A percentile compares a stretch with the other conserved stretches of the same genome.
Evolutionary conservation across 176 grass and related monocot genomes (phyloP).

Genomic region (Oryza glaberrima): DNA sequence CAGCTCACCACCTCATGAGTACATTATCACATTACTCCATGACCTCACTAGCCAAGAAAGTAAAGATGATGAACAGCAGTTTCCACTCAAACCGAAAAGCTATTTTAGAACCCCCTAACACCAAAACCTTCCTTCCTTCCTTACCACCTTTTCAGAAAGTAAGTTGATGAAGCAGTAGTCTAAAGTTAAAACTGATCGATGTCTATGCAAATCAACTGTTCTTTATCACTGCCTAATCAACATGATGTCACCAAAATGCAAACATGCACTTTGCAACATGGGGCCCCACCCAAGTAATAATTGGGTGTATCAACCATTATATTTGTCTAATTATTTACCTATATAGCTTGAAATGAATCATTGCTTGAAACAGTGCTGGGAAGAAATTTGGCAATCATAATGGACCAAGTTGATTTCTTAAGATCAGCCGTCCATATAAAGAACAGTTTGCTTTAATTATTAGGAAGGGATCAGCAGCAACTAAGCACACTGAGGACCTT

Average conservation of each 20-base stretch:
- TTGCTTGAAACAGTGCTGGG: background rate
- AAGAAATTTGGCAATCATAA: background rate
- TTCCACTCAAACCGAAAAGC: conserved; percentile 11
- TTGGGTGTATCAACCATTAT: background rate
- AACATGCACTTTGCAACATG: background rate
- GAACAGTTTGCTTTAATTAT: background rate
- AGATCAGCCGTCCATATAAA: conserved; percentile 12
- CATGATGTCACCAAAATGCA: conserved; percentile 46
- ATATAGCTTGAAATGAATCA: conserved; percentile 8
- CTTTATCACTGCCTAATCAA: conserved; percentile 10
- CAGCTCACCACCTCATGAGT: background rate
- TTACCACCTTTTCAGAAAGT: conserved; percentile 8
- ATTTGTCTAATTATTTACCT: background rate
- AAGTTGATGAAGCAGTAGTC: conserved; percentile 15
- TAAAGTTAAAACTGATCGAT: conserved; percentile 18
- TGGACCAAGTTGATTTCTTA: background rate
- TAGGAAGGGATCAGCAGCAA: background rate
- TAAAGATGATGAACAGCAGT: conserved; percentile 2
- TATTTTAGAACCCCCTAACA: background rate
- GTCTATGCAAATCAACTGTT: conserved; percentile 26
- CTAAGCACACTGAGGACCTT: background rate
- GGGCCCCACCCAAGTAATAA: conserved; percentile 21
- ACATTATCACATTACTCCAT: background rate
- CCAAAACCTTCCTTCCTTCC: background rate
- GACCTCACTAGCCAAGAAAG: background rate